These are phyloP conservation scores for Metschnikowia cerradonensis DNA, from an alignment of 805 yeast species.

Conservation along the genomic window DNA sequence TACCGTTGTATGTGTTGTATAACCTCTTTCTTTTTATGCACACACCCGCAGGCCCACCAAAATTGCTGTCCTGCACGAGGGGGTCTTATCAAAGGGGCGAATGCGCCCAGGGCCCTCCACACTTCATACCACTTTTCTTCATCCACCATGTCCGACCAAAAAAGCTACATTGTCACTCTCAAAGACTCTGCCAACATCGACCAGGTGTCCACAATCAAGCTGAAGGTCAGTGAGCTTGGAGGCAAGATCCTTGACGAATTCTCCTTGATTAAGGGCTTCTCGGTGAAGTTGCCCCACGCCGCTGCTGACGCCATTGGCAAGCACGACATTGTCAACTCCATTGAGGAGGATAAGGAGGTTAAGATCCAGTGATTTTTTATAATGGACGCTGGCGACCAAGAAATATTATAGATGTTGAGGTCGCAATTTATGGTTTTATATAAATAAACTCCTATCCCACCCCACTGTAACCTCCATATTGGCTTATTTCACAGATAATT, in stretches of 20 bases:
- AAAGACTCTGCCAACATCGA: constrained; percentile 42
- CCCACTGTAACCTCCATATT: no score
- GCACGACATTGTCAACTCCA: constrained; percentile 50
- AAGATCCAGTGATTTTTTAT: constrained; percentile 30
- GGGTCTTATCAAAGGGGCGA: constrained; percentile 3
- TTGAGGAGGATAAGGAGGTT: constrained; percentile 70
- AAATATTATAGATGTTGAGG: no score
- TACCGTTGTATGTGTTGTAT: no score
- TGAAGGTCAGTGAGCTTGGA: constrained; percentile 47
- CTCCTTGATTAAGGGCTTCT: constrained; percentile 62
- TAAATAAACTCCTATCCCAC: no score
- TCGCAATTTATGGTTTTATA: no score
- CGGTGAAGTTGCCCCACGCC: constrained; percentile 53
- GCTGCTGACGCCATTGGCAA: constrained; percentile 45
- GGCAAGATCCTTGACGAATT: constrained; percentile 61
- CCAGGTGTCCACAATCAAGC: constrained; percentile 42
- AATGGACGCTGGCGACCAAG: no score
- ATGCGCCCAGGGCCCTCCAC: neutral
- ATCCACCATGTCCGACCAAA: constrained; percentile 25
- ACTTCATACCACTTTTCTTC: constrained; percentile 4
- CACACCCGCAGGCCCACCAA: no score
- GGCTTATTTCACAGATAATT: no score
- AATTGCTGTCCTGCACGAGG: constrained; percentile 13
- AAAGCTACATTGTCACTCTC: constrained; percentile 42
- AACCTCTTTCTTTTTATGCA: no score